Evolutionary conservation across 2,329 filamentous ascomycete genomes (phyloP).

Genomic region (Fusarium buxicola): DNA sequence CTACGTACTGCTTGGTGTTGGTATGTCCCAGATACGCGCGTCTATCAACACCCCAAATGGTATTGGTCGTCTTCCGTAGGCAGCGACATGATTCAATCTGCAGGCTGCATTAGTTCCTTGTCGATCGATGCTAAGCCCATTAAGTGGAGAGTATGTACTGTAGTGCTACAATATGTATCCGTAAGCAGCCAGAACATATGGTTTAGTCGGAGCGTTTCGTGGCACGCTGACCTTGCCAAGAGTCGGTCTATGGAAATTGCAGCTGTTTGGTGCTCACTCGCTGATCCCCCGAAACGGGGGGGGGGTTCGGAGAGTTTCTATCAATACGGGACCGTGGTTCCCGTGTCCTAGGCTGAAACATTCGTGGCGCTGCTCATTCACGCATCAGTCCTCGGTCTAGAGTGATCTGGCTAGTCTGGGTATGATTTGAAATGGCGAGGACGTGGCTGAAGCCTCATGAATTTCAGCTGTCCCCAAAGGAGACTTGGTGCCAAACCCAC

Average conservation of each 20-base stretch:
- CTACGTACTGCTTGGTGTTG: no score
- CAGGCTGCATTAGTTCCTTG: conserved; percentile 15
- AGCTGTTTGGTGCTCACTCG: conserved; percentile 22
- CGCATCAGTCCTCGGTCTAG: conserved; percentile 6
- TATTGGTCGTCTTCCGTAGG: conserved; percentile 34
- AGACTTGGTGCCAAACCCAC: conserved; percentile 14
- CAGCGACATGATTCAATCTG: conserved; percentile 36
- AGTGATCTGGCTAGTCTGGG: conserved; percentile 12
- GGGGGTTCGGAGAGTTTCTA: conserved; percentile 13
- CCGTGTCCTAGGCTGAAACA: conserved; percentile 27
- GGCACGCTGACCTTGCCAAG: no score
- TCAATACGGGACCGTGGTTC: conserved; percentile 25
- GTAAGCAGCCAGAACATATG: neutral
- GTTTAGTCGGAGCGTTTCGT: conserved; percentile 25
- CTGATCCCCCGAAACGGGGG: conserved; percentile 32
- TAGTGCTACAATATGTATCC: no score
- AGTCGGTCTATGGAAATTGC: conserved; percentile 18
- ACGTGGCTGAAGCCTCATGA: conserved; percentile 10
- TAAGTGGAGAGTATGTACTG: conserved; percentile 2
- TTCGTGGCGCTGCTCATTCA: conserved; percentile 21
- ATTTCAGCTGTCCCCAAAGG: conserved; percentile 24
- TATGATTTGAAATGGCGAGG: conserved; percentile 8
- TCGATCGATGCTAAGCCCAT: conserved; percentile 27
- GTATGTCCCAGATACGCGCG: conserved; percentile 18
- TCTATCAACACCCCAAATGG: conserved; percentile 30